A percentile compares a stretch with the other conserved stretches of the same genome.
phyloP scores from a whole-genome alignment of 2,329 filamentous ascomycete genomes.

The Aspergillus transmontanensis region DNA sequence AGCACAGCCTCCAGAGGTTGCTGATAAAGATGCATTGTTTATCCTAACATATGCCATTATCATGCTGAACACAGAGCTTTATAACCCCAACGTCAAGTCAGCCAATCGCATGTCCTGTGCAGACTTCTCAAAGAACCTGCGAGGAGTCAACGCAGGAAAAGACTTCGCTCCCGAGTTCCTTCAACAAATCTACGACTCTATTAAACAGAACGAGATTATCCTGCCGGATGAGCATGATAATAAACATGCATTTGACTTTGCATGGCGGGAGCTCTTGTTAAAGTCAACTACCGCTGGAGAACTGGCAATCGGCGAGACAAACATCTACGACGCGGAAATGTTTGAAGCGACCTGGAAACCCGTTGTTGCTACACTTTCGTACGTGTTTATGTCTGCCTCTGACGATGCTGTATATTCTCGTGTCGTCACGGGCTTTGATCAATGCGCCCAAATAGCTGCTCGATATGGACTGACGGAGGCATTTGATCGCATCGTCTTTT shows the following conservation, averaged over 20 bases:
- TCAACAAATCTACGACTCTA: constrained; percentile 84
- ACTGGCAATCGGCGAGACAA: constrained; percentile 80
- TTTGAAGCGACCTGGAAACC: constrained; percentile 95
- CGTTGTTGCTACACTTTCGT: constrained; percentile 90
- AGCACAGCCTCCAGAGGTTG: constrained; percentile 71
- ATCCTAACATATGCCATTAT: constrained; percentile 95
- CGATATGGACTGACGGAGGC: constrained; percentile 82
- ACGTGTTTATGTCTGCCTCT: constrained; percentile 98
- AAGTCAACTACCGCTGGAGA: constrained; percentile 78
- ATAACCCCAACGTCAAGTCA: constrained; percentile 81
- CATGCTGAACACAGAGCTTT: constrained; percentile 95
- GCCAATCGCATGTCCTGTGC: constrained; percentile 80
- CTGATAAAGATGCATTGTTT: constrained; percentile 84
- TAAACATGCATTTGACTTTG: constrained; percentile 93
- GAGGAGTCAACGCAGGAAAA: constrained; percentile 81
- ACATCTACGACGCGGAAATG: constrained; percentile 96
- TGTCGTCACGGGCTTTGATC: constrained; percentile 91
- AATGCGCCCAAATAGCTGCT: constrained; percentile 90
- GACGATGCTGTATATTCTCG: constrained; percentile 94
- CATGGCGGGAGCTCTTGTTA: constrained; percentile 89
- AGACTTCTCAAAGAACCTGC: constrained; percentile 85
- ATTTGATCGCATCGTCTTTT: constrained; percentile 89
- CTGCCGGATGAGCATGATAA: constrained; percentile 97
- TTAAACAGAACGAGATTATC: constrained; percentile 92
- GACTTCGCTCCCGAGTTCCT: constrained; percentile 85